Evolutionary conservation across 306 rosid species (phyloP).

Genomic region (Lotus japonicus): DNA sequence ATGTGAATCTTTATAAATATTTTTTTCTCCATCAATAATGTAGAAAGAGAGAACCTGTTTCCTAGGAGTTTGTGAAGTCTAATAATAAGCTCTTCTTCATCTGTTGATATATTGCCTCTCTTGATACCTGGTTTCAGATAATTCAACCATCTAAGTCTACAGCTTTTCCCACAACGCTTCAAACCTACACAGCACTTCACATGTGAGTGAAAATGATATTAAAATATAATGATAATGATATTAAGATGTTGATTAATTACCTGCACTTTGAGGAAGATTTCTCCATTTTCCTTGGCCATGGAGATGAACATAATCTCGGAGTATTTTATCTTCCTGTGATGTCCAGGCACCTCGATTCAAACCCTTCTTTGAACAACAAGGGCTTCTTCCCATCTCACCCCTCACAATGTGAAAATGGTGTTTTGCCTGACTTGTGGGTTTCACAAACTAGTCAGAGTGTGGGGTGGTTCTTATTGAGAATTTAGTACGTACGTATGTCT

Average conservation of each 20-base stretch:
- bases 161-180: slow-evolving; percentile 35
- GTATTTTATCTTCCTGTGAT: slow-evolving; percentile 32
- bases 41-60: background rate
- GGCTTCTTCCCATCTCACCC: slow-evolving; percentile 24
- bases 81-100: slow-evolving; percentile 37
- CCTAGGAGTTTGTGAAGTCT: slow-evolving; percentile 41
- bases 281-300: slow-evolving; percentile 40
- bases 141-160: slow-evolving; percentile 34
- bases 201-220: too few relatives aligned
- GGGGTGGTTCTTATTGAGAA: too few relatives aligned
- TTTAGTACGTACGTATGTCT: too few relatives aligned
- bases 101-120: slow-evolving; percentile 29
- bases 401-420: too few relatives aligned
- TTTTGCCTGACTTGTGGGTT: too few relatives aligned
- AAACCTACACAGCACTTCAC: background rate
- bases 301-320: slow-evolving; percentile 6
- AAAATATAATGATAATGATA: too few relatives aligned
- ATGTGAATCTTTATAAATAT: too few relatives aligned
- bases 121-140: slow-evolving; percentile 28
- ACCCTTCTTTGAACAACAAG: slow-evolving; percentile 34
- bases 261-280: slow-evolving; percentile 30
- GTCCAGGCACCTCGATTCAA: slow-evolving; percentile 39
- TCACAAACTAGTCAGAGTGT: too few relatives aligned
- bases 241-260: background rate
- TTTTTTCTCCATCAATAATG: too few relatives aligned